Conservation (phyloP, 169 alveolate genomes). For the Eimeria maxima region DNA sequence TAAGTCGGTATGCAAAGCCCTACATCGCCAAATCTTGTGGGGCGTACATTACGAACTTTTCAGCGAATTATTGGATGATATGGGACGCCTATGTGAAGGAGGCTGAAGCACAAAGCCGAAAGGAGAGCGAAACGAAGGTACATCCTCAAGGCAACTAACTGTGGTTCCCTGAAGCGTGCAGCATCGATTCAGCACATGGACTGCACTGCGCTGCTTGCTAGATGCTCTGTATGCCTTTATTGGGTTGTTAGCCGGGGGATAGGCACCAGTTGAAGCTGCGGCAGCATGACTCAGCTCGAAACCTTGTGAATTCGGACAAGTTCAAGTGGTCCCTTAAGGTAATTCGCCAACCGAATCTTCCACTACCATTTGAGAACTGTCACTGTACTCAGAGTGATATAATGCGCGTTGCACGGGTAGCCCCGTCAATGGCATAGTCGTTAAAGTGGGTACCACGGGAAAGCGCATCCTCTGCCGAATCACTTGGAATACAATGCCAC, state of each 20-base stretch:
- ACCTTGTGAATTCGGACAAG: constrained; percentile 56
- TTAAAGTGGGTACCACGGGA: too few relatives aligned
- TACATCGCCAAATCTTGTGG: background rate
- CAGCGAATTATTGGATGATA: constrained; percentile 94
- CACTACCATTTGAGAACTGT: background rate
- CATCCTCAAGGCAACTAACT: background rate
- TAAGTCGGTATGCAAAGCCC: background rate
- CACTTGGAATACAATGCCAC: too few relatives aligned
- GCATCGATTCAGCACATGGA: background rate
- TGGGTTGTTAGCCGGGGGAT: constrained; percentile 15
- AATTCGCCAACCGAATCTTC: background rate
- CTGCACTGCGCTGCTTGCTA: background rate
- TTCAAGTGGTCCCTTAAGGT: constrained; percentile 76
- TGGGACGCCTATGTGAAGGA: constrained; percentile 95
- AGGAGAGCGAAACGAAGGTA: constrained; percentile 56
- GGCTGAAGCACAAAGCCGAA: constrained; percentile 87
- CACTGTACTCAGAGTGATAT: background rate
- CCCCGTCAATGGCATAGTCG: too few relatives aligned
- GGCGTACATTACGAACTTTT: constrained; percentile 2
- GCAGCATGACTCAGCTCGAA: constrained; percentile 31
- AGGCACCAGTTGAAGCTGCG: constrained; percentile 21
- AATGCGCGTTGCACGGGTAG: too few relatives aligned
- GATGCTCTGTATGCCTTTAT: background rate
- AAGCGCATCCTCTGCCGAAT: too few relatives aligned
- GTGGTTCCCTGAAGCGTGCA: background rate